These are phyloP conservation scores for Ramalina intermedia DNA, from an alignment of 495 filamentous ascomycete species.

Conservation along the genomic window DNA sequence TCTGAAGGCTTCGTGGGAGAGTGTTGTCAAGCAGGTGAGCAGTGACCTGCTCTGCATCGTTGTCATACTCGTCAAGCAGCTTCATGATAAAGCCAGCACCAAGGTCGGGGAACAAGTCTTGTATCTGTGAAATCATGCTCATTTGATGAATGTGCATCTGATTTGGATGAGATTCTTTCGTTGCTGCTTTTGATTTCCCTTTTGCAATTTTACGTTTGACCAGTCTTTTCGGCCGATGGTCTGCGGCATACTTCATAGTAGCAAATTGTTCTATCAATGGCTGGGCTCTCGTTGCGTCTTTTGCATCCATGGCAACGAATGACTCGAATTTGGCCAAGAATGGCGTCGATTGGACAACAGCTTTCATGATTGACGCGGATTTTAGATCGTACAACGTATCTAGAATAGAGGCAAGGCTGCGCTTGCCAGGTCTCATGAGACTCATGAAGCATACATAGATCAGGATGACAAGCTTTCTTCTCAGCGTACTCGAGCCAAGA, in stretches of 20 bases:
- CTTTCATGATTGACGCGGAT: conserved; percentile 38
- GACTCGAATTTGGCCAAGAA: conserved; percentile 25
- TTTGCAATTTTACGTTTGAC: conserved; percentile 39
- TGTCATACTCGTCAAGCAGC: conserved; percentile 63
- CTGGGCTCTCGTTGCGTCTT: conserved; percentile 12
- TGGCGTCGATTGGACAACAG: conserved; percentile 48
- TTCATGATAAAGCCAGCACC: conserved; percentile 69
- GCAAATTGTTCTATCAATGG: conserved; percentile 34
- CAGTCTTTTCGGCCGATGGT: conserved; percentile 37
- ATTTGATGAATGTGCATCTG: conserved; percentile 66
- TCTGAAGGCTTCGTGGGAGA: conserved; percentile 47
- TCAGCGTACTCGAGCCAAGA: conserved; percentile 36
- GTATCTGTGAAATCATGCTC: conserved; percentile 71
- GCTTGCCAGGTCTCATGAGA: conserved; percentile 46
- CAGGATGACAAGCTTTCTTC: conserved; percentile 49
- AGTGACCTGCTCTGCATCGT: conserved; percentile 67
- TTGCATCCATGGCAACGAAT: background rate
- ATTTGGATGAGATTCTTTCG: conserved; percentile 29
- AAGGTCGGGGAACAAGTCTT: conserved; percentile 85
- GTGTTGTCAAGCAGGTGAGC: conserved; percentile 74
- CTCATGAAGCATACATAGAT: conserved; percentile 58
- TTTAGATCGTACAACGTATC: conserved; percentile 78
- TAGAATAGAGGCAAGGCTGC: conserved; percentile 55
- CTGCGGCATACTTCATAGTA: conserved; percentile 29
- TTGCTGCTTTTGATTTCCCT: conserved; percentile 45